These are phyloP conservation scores for Penicillium psychrosexuale DNA, from an alignment of 2,329 filamentous ascomycete species.

Conservation along the genomic window DNA sequence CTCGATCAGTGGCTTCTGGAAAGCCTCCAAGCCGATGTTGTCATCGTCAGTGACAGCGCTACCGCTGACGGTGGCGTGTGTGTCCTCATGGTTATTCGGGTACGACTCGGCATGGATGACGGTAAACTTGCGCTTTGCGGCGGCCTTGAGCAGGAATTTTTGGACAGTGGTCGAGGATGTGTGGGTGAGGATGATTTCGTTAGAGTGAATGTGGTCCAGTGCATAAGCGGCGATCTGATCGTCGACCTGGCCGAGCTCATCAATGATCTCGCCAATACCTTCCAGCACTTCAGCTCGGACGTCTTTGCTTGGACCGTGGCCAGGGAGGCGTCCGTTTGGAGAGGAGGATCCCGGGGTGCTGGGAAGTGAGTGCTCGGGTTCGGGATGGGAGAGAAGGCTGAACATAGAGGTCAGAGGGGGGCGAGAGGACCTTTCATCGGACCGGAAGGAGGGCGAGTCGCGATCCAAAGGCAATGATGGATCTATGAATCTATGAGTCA, in stretches of 20 bases:
- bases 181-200: conserved; percentile 88
- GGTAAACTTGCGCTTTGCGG: conserved; percentile 86
- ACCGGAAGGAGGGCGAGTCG: conserved; percentile 27
- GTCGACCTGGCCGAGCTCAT: conserved; percentile 89
- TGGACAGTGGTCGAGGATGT: conserved; percentile 84
- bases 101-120: conserved; percentile 76
- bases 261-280: conserved; percentile 91
- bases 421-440: conserved; percentile 44
- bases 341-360: conserved; percentile 36
- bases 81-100: conserved; percentile 64
- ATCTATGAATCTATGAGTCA: conserved; percentile 24
- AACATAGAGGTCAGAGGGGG: conserved; percentile 76
- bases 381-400: conserved; percentile 73
- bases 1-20: conserved; percentile 74
- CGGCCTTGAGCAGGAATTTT: conserved; percentile 82
- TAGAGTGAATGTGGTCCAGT: conserved; percentile 87
- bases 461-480: conserved; percentile 28
- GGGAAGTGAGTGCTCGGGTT: conserved; percentile 44
- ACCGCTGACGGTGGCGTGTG: conserved; percentile 62
- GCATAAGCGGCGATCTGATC: conserved; percentile 88
- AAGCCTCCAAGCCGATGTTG: conserved; percentile 46
- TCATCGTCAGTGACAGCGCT: conserved; percentile 49
- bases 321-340: conserved; percentile 33
- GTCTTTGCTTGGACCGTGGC: conserved; percentile 52
- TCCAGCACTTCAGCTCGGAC: conserved; percentile 88